phyloP scores from a whole-genome alignment of 345 rosid species.

The Garcia nutans region DNA sequence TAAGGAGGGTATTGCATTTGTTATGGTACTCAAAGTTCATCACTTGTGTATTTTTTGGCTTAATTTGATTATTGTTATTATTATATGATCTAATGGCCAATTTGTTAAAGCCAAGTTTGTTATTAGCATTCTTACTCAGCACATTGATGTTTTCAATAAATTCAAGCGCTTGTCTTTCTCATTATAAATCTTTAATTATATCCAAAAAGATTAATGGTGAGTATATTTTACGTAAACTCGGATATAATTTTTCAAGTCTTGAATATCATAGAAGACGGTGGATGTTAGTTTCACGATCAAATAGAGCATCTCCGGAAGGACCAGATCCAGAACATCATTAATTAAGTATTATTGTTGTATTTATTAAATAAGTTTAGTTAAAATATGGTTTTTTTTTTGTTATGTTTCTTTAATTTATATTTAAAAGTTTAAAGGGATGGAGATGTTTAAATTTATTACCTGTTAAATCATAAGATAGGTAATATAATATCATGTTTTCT shows the following conservation, averaged over 20 bases:
- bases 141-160: conserved; percentile 15
- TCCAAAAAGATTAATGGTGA: conserved; percentile 6
- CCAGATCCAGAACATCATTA: conserved; percentile 50
- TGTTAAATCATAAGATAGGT: no score
- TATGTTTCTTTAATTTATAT: no score
- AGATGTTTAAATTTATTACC: no score
- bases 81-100: conserved; percentile 20
- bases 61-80: neutral
- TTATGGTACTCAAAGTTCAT: neutral
- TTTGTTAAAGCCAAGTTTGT: neutral
- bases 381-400: neutral
- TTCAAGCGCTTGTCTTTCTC: conserved; percentile 18
- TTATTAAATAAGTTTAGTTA: neutral
- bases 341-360: neutral
- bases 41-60: neutral
- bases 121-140: conserved; percentile 5
- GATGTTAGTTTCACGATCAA: conserved; percentile 15
- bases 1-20: neutral
- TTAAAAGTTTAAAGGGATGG: no score
- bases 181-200: neutral
- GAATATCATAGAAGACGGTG: conserved; percentile 19
- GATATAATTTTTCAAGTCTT: conserved; percentile 15
- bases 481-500: no score
- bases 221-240: conserved; percentile 20
- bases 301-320: conserved; percentile 41